Percentiles rank a stretch among this genome's conserved stretches.
These are phyloP conservation scores for Fomitiporia mediterranea DNA, from an alignment of 1,284 basidiomycete species.

Conservation along the genomic window DNA sequence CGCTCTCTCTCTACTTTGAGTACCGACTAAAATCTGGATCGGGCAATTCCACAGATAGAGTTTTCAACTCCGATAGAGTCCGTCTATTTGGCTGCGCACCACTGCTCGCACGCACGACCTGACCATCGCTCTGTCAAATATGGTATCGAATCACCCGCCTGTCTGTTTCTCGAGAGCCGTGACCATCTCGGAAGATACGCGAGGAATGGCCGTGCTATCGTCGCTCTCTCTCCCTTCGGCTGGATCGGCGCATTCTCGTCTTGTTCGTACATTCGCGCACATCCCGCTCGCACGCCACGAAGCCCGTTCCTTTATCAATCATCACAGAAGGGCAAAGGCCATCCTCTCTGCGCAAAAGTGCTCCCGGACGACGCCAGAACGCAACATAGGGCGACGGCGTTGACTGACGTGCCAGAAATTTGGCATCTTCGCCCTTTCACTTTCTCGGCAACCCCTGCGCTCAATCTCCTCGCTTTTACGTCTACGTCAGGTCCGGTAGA, in stretches of 20 bases:
- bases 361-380: neutral
- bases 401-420: no score
- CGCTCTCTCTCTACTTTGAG: neutral
- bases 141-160: no score
- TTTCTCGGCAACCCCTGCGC: neutral
- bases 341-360: neutral
- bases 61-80: constrained; percentile 3
- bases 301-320: neutral
- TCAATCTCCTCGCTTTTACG: neutral
- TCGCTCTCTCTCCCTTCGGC: no score
- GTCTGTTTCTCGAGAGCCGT: no score
- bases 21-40: constrained; percentile 7
- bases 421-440: neutral
- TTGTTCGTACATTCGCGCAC: no score
- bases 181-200: no score
- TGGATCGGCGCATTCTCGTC: no score
- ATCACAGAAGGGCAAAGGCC: neutral
- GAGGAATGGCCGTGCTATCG: no score
- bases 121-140: no score
- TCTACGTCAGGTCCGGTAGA: neutral
- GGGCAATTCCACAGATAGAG: constrained; percentile 2
- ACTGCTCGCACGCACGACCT: no score
- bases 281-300: constrained; percentile 2
- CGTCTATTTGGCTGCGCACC: neutral
- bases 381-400: neutral